These are phyloP conservation scores for Cryptosporidium ryanae DNA, from an alignment of 169 alveolate genomes.

Conservation along the genomic window DNA sequence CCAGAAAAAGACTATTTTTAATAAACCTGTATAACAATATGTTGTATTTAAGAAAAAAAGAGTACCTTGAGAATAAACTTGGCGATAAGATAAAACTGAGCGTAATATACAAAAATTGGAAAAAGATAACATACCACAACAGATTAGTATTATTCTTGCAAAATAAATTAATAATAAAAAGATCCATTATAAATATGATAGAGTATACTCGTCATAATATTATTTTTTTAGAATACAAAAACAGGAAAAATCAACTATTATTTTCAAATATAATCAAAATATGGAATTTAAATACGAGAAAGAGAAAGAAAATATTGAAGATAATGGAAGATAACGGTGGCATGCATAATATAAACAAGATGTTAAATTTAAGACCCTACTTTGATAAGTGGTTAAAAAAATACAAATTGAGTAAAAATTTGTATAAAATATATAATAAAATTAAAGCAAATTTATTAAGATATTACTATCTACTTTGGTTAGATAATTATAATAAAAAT, in stretches of 20 bases:
- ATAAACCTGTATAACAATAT: slow-evolving; percentile 1
- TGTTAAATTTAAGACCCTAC: neutral
- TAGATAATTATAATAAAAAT: neutral
- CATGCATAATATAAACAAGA: neutral
- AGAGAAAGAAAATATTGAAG: neutral
- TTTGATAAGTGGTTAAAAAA: slow-evolving; percentile 9
- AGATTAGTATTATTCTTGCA: neutral
- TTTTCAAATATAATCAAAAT: neutral
- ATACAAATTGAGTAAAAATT: neutral
- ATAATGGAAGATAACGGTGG: neutral
- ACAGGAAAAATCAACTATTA: neutral
- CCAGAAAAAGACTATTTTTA: neutral
- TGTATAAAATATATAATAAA: neutral
- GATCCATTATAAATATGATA: neutral
- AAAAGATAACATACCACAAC: neutral
- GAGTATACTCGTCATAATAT: neutral
- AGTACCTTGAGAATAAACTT: neutral
- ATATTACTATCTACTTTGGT: neutral
- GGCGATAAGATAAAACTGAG: neutral
- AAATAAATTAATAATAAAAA: neutral
- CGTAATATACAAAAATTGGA: slow-evolving; percentile 17
- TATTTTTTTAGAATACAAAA: neutral
- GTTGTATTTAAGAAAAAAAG: slow-evolving; percentile 2
- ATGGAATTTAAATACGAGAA: slow-evolving; percentile 10
- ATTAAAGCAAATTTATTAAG: neutral